Evolutionary conservation across 495 filamentous ascomycete genomes (phyloP).

Genomic region (Penicillium maclennaniae): DNA sequence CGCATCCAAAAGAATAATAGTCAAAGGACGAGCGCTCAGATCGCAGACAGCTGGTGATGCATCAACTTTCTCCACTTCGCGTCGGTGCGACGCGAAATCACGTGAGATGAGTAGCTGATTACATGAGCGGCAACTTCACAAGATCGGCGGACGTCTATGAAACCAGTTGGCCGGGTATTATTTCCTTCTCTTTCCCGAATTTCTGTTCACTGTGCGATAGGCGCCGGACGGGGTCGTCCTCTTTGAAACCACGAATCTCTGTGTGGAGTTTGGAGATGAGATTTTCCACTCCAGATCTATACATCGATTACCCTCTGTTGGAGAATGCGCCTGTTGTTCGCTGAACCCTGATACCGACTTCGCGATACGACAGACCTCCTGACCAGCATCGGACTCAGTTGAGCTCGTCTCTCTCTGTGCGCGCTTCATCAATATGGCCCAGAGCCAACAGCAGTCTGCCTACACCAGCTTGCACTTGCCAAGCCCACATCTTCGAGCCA

Average conservation of each 20-base stretch:
- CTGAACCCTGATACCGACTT: background rate
- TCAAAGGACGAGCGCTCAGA: slow-evolving; percentile 4
- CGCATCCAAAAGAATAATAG: background rate
- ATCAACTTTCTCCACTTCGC: slow-evolving; percentile 26
- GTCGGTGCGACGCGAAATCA: slow-evolving; percentile 32
- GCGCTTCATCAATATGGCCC: slow-evolving; percentile 11
- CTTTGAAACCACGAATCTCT: background rate
- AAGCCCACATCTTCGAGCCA: slow-evolving; percentile 6
- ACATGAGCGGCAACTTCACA: slow-evolving; percentile 14
- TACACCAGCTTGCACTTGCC: slow-evolving; percentile 10
- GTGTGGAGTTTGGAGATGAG: slow-evolving; percentile 1
- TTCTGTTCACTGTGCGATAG: slow-evolving; percentile 1
- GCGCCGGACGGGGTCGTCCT: slow-evolving; percentile 1
- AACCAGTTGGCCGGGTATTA: slow-evolving; percentile 14
- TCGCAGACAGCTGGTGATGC: slow-evolving; percentile 15
- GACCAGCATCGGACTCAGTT: background rate
- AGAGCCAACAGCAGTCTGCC: slow-evolving; percentile 12
- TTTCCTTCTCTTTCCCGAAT: slow-evolving; percentile 9
- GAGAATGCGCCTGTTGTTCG: slow-evolving; percentile 3
- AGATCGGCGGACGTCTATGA: slow-evolving; percentile 17
- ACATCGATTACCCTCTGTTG: slow-evolving; percentile 1
- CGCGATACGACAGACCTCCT: background rate
- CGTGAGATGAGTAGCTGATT: slow-evolving; percentile 14
- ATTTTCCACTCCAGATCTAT: background rate
- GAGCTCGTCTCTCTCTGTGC: background rate